Evolutionary conservation across 495 filamentous ascomycete species (phyloP).

Genomic region (Aspergillus ellipticus): DNA sequence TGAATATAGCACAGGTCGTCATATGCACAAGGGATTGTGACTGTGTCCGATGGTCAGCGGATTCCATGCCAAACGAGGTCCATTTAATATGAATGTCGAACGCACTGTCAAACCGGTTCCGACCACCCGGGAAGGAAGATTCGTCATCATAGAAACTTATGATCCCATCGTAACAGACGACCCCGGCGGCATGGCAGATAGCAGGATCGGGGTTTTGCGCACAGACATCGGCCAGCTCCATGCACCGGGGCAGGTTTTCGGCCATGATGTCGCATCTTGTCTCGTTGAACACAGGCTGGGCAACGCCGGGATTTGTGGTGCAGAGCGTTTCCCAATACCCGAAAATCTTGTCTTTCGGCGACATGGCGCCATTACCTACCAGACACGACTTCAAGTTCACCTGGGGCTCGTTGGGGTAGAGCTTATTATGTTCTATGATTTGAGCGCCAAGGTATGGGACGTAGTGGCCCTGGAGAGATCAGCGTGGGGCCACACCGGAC

Average conservation of each 20-base stretch:
- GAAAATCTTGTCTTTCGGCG: constrained; percentile 27
- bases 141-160: constrained; percentile 35
- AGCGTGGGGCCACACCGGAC: constrained; percentile 1
- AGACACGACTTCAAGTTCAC: constrained; percentile 34
- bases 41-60: constrained; percentile 10
- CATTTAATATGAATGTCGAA: too few species aligned
- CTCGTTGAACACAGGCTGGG: constrained; percentile 37
- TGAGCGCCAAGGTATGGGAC: constrained; percentile 32
- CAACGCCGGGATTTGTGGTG: constrained; percentile 39
- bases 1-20: constrained; percentile 38
- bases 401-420: constrained; percentile 26
- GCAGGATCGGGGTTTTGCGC: constrained; percentile 24
- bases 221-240: constrained; percentile 31
- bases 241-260: constrained; percentile 38
- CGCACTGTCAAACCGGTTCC: constrained; percentile 43
- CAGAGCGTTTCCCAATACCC: constrained; percentile 46
- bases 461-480: constrained; percentile 31
- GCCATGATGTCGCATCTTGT: constrained; percentile 44
- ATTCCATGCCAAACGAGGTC: too few species aligned
- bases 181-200: constrained; percentile 23
- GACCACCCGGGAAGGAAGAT: constrained; percentile 24
- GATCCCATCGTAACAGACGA: constrained; percentile 31
- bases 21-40: constrained; percentile 32
- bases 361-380: constrained; percentile 39
- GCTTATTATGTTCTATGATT: constrained; percentile 32